Conservation (phyloP, 1,139 yeast species). For the Pichia cactophila region DNA sequence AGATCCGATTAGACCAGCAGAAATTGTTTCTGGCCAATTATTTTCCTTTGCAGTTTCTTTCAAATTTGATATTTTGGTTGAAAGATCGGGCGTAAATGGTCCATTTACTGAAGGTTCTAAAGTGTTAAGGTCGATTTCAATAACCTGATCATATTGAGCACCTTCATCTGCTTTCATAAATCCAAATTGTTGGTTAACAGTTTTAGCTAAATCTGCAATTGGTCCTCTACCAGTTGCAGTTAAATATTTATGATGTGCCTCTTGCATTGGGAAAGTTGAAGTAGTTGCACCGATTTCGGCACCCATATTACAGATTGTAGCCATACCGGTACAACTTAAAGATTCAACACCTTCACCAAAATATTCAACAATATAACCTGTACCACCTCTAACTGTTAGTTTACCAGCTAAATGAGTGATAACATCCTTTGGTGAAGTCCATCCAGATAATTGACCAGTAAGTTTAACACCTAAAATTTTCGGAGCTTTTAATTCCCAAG, state of each 20-base stretch:
- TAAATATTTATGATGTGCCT: constrained; percentile 76
- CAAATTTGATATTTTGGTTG: constrained; percentile 74
- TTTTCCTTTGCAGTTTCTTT: constrained; percentile 56
- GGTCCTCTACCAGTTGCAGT: constrained; percentile 74
- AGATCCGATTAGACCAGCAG: constrained; percentile 93
- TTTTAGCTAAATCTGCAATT: constrained; percentile 70
- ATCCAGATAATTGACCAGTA: constrained; percentile 78
- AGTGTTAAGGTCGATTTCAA: constrained; percentile 67
- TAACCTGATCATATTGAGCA: constrained; percentile 74
- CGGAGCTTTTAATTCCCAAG: constrained; percentile 99
- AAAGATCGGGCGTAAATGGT: constrained; percentile 90
- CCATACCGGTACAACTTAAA: constrained; percentile 97
- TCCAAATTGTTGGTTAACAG: constrained; percentile 50
- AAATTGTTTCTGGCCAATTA: constrained; percentile 73
- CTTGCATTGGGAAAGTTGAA: constrained; percentile 91
- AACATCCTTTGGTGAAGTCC: constrained; percentile 96
- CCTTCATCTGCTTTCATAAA: constrained; percentile 74
- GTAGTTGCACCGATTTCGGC: constrained; percentile 99
- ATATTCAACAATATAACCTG: constrained; percentile 91
- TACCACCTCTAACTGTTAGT: constrained; percentile 94
- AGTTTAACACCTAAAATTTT: constrained; percentile 84
- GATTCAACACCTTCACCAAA: constrained; percentile 87
- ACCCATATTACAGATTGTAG: constrained; percentile 98
- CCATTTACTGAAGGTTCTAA: constrained; percentile 91
- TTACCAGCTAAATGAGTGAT: constrained; percentile 85